These are phyloP conservation scores for Fraxinus xanthoxyloides DNA, from an alignment of 305 asterid species.

Conservation along the genomic window DNA sequence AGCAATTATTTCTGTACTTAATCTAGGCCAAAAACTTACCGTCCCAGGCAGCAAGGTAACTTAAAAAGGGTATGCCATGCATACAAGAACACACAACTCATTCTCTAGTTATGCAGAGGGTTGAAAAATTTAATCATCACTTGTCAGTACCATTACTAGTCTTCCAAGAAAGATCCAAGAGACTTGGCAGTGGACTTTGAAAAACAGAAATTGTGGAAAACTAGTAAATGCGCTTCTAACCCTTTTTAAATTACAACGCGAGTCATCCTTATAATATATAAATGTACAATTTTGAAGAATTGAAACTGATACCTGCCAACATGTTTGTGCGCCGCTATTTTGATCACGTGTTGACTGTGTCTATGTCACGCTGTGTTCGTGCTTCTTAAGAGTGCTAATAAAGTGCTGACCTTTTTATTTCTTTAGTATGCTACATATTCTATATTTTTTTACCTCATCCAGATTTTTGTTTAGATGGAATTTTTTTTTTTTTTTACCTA, in stretches of 20 bases:
- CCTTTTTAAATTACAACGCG: background rate
- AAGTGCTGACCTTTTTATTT: background rate
- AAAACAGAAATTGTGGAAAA: background rate
- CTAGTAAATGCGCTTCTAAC: background rate
- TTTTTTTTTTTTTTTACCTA: too few relatives aligned
- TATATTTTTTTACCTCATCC: background rate
- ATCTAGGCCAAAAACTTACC: background rate
- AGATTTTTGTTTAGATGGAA: too few relatives aligned
- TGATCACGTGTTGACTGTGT: background rate
- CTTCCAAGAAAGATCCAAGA: background rate
- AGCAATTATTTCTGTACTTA: background rate
- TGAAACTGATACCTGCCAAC: background rate
- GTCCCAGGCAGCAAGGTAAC: background rate
- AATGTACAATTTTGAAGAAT: background rate
- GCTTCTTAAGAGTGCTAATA: background rate
- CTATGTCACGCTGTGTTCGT: background rate
- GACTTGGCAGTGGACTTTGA: background rate
- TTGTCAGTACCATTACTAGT: background rate
- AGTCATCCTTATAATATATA: background rate
- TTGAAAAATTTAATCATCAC: background rate
- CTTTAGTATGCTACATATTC: background rate
- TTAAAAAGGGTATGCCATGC: background rate
- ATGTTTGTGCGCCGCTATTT: background rate
- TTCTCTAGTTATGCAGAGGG: background rate
- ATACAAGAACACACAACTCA: background rate